Evolutionary conservation across 768 basidiomycete genomes (phyloP), one percentile per base, ranked within the genome.

Genomic region (Tylopilus balloui): DNA sequence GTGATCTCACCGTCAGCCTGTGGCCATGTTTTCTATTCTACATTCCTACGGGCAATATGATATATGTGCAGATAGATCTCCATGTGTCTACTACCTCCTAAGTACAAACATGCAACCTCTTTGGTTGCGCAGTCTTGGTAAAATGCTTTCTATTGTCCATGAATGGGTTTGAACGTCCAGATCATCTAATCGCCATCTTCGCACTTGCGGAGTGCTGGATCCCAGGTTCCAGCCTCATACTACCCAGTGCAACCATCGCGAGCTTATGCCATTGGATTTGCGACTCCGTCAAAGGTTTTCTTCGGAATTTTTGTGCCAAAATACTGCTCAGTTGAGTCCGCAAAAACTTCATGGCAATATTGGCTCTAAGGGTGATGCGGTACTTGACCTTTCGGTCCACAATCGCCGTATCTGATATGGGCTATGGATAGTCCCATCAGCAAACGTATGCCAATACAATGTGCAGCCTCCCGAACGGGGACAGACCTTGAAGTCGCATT

Each of bases 381-480:
- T 85, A 89, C 56, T 77, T 82, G 68, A 93, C 76, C 71, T 92
- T 96, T 47, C 90, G 84, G 68, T 98, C 95, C 50, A 97, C 75
- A 43, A 80, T 74, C 10, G 81, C 74, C n/a, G 78, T 76, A 45
- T 85, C 75, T 1, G 93, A 83, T 31, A 81, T 69, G 23, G 87
- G 72, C 94, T 97, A 55, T 34, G 37, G 4, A 28, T 7, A 23
- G 29, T 32, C 37, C 19, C 29, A 27, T 60, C 36, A 50, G 37
- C 13, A 47, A 57, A 45, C 38, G 27, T 14, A 13, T 8, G n/a
- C n/a, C 35, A 36, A n/a, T 34, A 19, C 39, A 19, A 32, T 20
- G 25, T 12, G 23, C 17, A 11, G 50, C 41, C 25, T 39, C 19
- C 36, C 14, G 41, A 24, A 49, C 1, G 45, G 25, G 12, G 15